Base-by-base conservation (phyloP, 192 early-diverging fungal species). In the Backusella westeae region DNA sequence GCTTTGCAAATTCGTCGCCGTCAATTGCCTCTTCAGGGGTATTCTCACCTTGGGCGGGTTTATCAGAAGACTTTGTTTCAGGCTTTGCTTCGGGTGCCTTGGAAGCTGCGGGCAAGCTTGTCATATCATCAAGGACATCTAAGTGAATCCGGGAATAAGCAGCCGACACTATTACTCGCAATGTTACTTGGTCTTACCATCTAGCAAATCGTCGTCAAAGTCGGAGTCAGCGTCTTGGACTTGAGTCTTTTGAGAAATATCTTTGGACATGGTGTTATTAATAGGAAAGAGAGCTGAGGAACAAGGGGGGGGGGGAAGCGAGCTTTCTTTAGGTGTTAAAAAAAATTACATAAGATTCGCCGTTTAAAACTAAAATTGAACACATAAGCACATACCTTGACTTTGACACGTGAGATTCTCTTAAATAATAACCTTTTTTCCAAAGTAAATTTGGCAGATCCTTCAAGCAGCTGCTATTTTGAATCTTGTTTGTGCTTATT, bases 71-170 rank as follows among this genome's bases (percentile, higher is more conserved):
- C 17, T 85, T 73, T 8, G 79, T 73, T 14, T 83, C 72, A 32
- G 21, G 19, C 10, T 34, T 36, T 10, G 2, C 19, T 75, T 56
- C 84, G 65, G 12, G 86, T 42, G 10, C 80, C 78, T 38, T 84
- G 78, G 32, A 32, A 32, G 32, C 32, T 32, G 83, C 67, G 29
- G 83, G 53, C 5, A 80, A 42, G 4, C 68, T 78, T 34, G 85
- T 68, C 75, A 95, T 94, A 76, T 93, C 92, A 75, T 95, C 93
- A 53, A 95, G 82, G 52, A 92, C 92, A 78, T 91, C 93, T 93
- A 71, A 32, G 42, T 59, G 10, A 49, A 71, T 34, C 36, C 65
- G 44, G 17, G 12, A 73, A 59, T 21, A 35, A 32, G n/a, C 10
- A 44, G 32, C 35, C 65, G 41, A 49, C 34, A 34, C 41, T 41